Evolutionary conservation across 495 filamentous ascomycete species (phyloP), one percentile per base, ranked within the genome.

Genomic region (Neurospora cerealis): DNA sequence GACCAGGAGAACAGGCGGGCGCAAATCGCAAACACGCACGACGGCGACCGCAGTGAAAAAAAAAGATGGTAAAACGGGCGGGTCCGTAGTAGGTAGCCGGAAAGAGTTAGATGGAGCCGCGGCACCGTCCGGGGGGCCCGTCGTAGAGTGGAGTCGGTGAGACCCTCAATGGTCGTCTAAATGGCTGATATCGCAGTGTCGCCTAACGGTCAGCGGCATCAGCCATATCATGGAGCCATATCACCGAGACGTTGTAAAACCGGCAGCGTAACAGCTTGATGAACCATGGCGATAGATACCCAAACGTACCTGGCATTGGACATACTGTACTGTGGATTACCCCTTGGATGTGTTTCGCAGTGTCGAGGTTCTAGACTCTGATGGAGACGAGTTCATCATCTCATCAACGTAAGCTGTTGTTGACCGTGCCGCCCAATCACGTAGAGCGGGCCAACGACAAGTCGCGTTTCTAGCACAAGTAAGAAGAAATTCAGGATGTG

Each of bases 101-200:
- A 76, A 75, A 77, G 76, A 76, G 76, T 73, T 72, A 75, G 73
- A 78, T 74, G 69, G 66, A 17, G 54, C 48, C 71, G 48, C 24
- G 24, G 70, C 66, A 69, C 75, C 48, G 28, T 34, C 54, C 76
- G 75, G 28, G 74, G 77, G 66, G 15, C 46, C 46, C 71, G 48
- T 21, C 19, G 69, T 36, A 54, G 38, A 46, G 78, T 80, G 78
- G 78, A 76, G 78, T 77, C 78, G 75, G 77, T 77, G 72, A 78
- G 73, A 72, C 38, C 15, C 54, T 66, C 54, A 34, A 34, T 66
- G 54, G 28, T 36, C 1, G 54, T 36, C 10, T 36, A 15, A 13
- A 32, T 60, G 21, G 21, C n/a, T 60, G 11, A 54, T 54, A 24
- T 32, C 21, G 46, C 46, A 24, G 24, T 62, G 8, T 62, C 13